A percentile compares a stretch with the other conserved stretches of the same genome.
phyloP scores from a whole-genome alignment of 2,329 filamentous ascomycete genomes.

The Alternaria arbusti region DNA sequence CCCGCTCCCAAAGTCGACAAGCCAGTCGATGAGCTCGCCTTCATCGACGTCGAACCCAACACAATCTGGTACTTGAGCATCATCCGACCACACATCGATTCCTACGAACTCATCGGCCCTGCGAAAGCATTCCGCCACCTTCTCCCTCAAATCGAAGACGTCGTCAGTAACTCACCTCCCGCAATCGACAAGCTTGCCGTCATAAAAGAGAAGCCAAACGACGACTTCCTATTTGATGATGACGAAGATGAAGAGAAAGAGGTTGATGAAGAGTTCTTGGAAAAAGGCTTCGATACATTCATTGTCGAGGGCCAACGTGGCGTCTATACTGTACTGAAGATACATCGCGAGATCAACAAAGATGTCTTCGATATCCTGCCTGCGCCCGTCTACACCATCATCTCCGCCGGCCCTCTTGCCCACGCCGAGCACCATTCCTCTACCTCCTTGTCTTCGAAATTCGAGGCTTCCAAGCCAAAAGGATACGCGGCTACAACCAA shows the following conservation, averaged over 20 bases:
- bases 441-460: not conserved
- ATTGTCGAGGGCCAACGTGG: slow-evolving; percentile 25
- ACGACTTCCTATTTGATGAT: not conserved
- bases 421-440: not conserved
- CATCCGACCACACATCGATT: slow-evolving; percentile 30
- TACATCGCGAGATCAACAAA: slow-evolving; percentile 17
- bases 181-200: slow-evolving; percentile 29
- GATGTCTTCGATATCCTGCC: slow-evolving; percentile 14
- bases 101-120: slow-evolving; percentile 26
- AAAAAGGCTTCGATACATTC: slow-evolving; percentile 17
- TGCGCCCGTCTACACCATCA: slow-evolving; percentile 25
- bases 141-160: slow-evolving; percentile 19
- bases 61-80: slow-evolving; percentile 35
- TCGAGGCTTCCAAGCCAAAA: not conserved
- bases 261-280: not conserved
- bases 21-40: slow-evolving; percentile 22
- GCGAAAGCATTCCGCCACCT: slow-evolving; percentile 20
- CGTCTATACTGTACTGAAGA: slow-evolving; percentile 15
- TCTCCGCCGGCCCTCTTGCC: slow-evolving; percentile 20
- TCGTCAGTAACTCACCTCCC: slow-evolving; percentile 20
- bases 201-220: not conserved
- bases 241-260: not conserved
- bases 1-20: not conserved
- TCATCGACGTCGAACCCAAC: not conserved
- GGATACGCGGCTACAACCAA: slow-evolving; percentile 8